phyloP scores from a whole-genome alignment of 2,329 filamentous ascomycete species.

The Canariomyces notabilis region DNA sequence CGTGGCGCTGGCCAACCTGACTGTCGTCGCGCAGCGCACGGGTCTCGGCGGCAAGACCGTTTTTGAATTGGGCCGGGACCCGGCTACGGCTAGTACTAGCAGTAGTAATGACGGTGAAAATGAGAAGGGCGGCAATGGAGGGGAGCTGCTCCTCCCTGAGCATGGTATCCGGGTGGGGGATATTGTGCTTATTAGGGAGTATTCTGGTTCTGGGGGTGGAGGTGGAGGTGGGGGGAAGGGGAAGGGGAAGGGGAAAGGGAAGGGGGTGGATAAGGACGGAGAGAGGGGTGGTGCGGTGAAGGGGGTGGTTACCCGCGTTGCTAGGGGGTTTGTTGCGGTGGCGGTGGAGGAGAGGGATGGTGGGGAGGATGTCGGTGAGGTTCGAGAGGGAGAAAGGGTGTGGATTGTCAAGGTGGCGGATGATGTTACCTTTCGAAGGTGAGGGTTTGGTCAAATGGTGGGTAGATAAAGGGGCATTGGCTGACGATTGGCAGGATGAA shows the following conservation, averaged over 20 bases:
- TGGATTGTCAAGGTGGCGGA: constrained; percentile 61
- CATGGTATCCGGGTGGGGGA: constrained; percentile 74
- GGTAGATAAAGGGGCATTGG: background rate
- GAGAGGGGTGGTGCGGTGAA: too few species aligned
- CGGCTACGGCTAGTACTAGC: constrained; percentile 63
- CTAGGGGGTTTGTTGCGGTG: constrained; percentile 55
- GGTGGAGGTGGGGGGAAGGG: constrained; percentile 68
- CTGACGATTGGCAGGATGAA: constrained; percentile 49
- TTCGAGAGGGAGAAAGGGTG: constrained; percentile 36
- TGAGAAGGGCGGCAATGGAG: constrained; percentile 17
- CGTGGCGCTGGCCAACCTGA: constrained; percentile 72
- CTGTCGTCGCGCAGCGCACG: constrained; percentile 70
- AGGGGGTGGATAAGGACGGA: constrained; percentile 65
- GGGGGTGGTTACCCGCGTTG: constrained; percentile 65
- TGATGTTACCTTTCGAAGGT: constrained; percentile 61
- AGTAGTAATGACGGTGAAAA: constrained; percentile 15
- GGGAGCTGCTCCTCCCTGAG: constrained; percentile 63
- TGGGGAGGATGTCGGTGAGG: constrained; percentile 34
- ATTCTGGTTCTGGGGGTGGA: constrained; percentile 66
- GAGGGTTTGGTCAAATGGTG: constrained; percentile 15
- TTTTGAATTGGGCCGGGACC: constrained; percentile 62
- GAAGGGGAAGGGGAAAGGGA: constrained; percentile 65
- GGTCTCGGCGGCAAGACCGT: constrained; percentile 89
- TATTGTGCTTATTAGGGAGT: constrained; percentile 70
- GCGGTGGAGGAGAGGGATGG: constrained; percentile 64